Conservation (phyloP, 768 basidiomycete species). For the Pulveroboletus sp. region DNA sequence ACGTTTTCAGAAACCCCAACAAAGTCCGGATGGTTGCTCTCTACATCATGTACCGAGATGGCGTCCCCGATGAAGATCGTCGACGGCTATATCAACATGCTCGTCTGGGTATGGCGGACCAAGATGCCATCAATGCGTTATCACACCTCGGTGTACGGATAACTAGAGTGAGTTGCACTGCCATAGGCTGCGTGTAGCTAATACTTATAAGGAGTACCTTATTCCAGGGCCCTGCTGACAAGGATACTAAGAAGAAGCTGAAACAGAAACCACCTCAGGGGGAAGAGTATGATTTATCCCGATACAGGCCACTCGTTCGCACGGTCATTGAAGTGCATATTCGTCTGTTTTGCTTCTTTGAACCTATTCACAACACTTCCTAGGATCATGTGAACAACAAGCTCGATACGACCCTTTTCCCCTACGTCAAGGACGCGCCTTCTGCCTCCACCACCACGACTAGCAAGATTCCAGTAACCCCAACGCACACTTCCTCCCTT, state of each 20-base stretch:
- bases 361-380: neutral
- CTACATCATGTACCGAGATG: slow-evolving; percentile 92
- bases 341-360: neutral
- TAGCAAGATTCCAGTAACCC: slow-evolving; percentile 43
- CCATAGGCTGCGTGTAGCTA: neutral
- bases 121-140: slow-evolving; percentile 90
- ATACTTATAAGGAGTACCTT: neutral
- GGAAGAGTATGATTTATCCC: slow-evolving; percentile 96
- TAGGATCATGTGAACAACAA: slow-evolving; percentile 82
- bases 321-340: slow-evolving; percentile 73
- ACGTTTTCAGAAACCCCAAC: slow-evolving; percentile 62
- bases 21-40: slow-evolving; percentile 96
- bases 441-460: slow-evolving; percentile 43
- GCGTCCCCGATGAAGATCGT: slow-evolving; percentile 97
- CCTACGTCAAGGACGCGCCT: slow-evolving; percentile 83
- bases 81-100: slow-evolving; percentile 95
- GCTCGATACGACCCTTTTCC: slow-evolving; percentile 77
- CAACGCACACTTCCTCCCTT: slow-evolving; percentile 66
- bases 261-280: slow-evolving; percentile 72
- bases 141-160: slow-evolving; percentile 79
- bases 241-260: slow-evolving; percentile 74
- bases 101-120: slow-evolving; percentile 77
- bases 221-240: slow-evolving; percentile 64
- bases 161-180: slow-evolving; percentile 54
- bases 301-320: slow-evolving; percentile 82